phyloP scores from a whole-genome alignment of 345 rosid species.

The Linum tenue region DNA sequence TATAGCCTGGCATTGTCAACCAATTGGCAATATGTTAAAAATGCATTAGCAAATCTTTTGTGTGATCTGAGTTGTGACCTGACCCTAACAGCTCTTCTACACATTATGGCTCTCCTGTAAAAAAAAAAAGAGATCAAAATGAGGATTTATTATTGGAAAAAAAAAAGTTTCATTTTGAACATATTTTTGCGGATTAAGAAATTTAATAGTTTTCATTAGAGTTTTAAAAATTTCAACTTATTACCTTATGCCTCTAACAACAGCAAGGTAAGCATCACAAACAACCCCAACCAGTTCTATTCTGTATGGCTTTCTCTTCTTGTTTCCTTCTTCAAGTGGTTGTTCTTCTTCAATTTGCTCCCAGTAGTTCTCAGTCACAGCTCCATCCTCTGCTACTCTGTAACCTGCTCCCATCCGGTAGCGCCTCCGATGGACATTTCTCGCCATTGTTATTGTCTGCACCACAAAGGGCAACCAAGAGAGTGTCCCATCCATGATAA shows the following conservation, averaged over 20 bases:
- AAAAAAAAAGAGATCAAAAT: not conserved
- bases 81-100: conserved; percentile 78
- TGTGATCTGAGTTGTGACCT: conserved; percentile 73
- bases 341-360: conserved; percentile 41
- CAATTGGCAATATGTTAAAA: conserved; percentile 51
- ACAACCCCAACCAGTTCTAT: conserved; percentile 82
- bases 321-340: conserved; percentile 16
- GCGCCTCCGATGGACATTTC: conserved; percentile 58
- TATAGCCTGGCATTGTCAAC: conserved; percentile 83
- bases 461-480: conserved; percentile 91
- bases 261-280: conserved; percentile 88
- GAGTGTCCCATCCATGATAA: conserved; percentile 87
- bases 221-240: no score
- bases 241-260: conserved; percentile 79
- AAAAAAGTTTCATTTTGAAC: no score
- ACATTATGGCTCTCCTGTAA: conserved; percentile 74
- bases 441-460: conserved; percentile 74
- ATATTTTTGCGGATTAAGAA: no score
- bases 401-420: conserved; percentile 84
- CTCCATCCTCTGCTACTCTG: conserved; percentile 53
- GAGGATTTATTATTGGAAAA: no score
- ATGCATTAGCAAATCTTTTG: conserved; percentile 77
- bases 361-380: conserved; percentile 68
- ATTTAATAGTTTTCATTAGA: no score
- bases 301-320: conserved; percentile 52